These are phyloP conservation scores for Coccomyxa sp. DNA, from an alignment of 139 green algal genomes.

Conservation along the genomic window DNA sequence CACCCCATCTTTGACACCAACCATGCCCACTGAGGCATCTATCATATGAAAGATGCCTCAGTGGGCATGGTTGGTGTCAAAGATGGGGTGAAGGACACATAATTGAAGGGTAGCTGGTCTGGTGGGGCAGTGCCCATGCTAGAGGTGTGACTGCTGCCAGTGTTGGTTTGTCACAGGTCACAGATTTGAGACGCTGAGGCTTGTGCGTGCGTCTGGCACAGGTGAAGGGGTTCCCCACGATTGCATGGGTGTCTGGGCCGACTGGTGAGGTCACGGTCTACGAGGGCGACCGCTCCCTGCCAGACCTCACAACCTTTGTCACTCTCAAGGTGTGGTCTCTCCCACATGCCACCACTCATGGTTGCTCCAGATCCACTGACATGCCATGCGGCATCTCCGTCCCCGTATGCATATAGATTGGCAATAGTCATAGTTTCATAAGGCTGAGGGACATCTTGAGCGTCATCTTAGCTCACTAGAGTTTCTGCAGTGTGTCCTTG, in stretches of 20 bases:
- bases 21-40: too few relatives aligned
- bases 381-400: not conserved
- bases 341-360: too few relatives aligned
- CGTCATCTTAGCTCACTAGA: too few relatives aligned
- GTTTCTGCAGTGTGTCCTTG: too few relatives aligned
- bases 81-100: not conserved
- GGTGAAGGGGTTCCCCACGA: slow-evolving; percentile 39
- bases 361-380: not conserved
- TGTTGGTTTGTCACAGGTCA: too few relatives aligned
- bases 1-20: too few relatives aligned
- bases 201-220: not conserved
- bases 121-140: not conserved
- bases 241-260: slow-evolving; percentile 28
- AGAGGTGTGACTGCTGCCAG: not conserved
- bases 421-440: too few relatives aligned
- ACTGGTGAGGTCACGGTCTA: slow-evolving; percentile 9
- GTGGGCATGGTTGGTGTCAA: not conserved
- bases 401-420: too few relatives aligned
- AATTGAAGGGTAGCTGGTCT: not conserved
- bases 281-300: slow-evolving; percentile 24
- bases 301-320: slow-evolving; percentile 28
- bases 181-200: not conserved
- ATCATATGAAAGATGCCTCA: not conserved
- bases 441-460: too few relatives aligned
- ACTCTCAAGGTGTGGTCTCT: not conserved